These are phyloP conservation scores for Benincasa hispida DNA, from an alignment of 306 rosid species.

Conservation along the genomic window DNA sequence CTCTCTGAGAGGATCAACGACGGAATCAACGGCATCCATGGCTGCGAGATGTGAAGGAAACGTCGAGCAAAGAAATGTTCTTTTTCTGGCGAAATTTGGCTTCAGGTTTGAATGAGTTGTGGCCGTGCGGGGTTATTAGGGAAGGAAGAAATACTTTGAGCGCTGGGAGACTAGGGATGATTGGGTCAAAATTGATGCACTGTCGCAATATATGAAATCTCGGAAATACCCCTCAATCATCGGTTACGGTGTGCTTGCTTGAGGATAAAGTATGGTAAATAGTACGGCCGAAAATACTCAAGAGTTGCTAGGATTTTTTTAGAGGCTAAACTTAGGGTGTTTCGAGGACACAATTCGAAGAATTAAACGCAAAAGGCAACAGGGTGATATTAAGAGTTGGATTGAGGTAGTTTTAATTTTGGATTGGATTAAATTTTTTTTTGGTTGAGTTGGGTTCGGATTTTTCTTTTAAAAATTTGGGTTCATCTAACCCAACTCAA, in stretches of 20 bases:
- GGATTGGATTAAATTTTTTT: no score
- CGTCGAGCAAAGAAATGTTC: background rate
- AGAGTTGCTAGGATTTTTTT: background rate
- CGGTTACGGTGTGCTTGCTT: background rate
- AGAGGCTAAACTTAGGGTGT: no score
- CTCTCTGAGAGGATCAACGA: constrained; percentile 42
- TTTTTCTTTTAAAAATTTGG: no score
- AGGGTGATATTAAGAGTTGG: no score
- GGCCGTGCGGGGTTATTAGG: background rate
- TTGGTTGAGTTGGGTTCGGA: no score
- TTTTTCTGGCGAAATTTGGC: background rate
- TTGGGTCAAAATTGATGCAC: background rate
- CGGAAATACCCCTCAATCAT: background rate
- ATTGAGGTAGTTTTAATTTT: no score
- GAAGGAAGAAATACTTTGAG: background rate
- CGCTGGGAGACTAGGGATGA: background rate
- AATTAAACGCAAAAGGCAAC: no score
- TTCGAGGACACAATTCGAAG: no score
- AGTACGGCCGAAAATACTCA: background rate
- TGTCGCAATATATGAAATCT: background rate
- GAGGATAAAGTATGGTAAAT: background rate
- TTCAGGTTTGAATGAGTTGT: background rate
- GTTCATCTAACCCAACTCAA: no score
- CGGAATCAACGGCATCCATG: constrained; percentile 43
- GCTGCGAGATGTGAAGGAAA: background rate